Evolutionary conservation across 345 rosid genomes (phyloP), one percentile per base, ranked within the genome.

Genomic region (Eucalyptus pauciflora): DNA sequence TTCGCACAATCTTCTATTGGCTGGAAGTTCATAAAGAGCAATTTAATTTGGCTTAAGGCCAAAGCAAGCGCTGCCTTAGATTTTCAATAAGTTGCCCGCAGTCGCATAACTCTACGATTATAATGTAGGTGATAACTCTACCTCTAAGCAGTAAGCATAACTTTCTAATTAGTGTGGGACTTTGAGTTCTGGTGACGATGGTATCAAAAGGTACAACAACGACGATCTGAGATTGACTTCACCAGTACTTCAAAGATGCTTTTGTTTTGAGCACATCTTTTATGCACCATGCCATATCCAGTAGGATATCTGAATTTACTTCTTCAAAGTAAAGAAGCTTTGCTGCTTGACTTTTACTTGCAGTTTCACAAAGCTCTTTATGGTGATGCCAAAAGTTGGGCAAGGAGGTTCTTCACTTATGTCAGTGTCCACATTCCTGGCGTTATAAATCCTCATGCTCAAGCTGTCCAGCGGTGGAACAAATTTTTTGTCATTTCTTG

Each of bases 311-410:
- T 85, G 8, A 85, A 43, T 46, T 27, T 29, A 62, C 71, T 29
- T 29, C 33, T 62, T 62, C 69, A 62, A 3, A 62, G 33, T 62
- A 62, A 62, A 13, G n/a, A 29, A 62, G 31, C 69, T 62, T 62
- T 4, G 7, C 69, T 46, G 86, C 86, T 25, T 46, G 0, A 85
- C 52, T 85, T 25, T 27, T 27, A 48, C 12, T 85, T 14, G 50
- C 56, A 85, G 52, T 85, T 45, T 85, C 64, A 93, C 86, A 94
- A 94, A 91, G 92, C 89, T 93, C 91, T 96, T 22, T 95, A 96
- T 60, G 98, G 95, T 85, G 98, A 96, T 90, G 98, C 99, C 88
- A 94, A 93, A 93, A 96, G 99, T 22, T 96, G 99, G 96, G 96
- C 95, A 45, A 95, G 91, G 90, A 88, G 95, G 86, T 90, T 93